A percentile compares a stretch with the other conserved stretches of the same genome.
Conservation (phyloP, 805 yeast genomes). For the Cephaloascus fragrans region DNA sequence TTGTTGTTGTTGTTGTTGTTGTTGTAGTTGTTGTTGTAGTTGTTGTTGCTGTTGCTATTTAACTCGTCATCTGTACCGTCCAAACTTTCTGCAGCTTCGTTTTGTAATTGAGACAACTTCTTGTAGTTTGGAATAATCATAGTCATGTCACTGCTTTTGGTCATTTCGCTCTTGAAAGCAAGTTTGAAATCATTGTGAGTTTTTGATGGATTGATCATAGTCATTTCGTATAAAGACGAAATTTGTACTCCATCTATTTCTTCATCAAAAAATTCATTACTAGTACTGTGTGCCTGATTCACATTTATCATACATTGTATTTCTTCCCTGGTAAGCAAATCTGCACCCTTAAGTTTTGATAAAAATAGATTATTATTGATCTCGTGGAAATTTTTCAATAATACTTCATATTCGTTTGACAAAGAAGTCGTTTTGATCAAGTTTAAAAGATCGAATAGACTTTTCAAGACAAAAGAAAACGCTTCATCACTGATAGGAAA, state of each 20-base stretch:
- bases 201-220: slow-evolving; percentile 4
- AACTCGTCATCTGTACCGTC: no score
- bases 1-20: no score
- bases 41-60: no score
- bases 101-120: neutral
- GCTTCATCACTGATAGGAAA: slow-evolving; percentile 24
- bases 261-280: slow-evolving; percentile 8
- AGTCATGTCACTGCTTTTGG: slow-evolving; percentile 19
- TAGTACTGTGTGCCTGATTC: slow-evolving; percentile 8
- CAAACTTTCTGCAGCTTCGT: no score
- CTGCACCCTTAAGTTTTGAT: slow-evolving; percentile 14
- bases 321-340: slow-evolving; percentile 17
- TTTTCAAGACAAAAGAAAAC: slow-evolving; percentile 14
- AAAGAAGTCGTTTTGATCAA: slow-evolving; percentile 20
- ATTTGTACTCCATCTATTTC: neutral
- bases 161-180: slow-evolving; percentile 1
- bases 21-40: no score
- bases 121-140: slow-evolving; percentile 21
- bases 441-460: slow-evolving; percentile 20
- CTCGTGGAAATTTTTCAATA: slow-evolving; percentile 17
- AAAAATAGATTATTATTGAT: slow-evolving; percentile 18
- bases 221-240: slow-evolving; percentile 4
- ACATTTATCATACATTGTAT: slow-evolving; percentile 22
- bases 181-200: neutral
- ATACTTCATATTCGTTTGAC: slow-evolving; percentile 11